Evolutionary conservation across 768 basidiomycete genomes (phyloP).

Genomic region (Scleroderma citrinum): DNA sequence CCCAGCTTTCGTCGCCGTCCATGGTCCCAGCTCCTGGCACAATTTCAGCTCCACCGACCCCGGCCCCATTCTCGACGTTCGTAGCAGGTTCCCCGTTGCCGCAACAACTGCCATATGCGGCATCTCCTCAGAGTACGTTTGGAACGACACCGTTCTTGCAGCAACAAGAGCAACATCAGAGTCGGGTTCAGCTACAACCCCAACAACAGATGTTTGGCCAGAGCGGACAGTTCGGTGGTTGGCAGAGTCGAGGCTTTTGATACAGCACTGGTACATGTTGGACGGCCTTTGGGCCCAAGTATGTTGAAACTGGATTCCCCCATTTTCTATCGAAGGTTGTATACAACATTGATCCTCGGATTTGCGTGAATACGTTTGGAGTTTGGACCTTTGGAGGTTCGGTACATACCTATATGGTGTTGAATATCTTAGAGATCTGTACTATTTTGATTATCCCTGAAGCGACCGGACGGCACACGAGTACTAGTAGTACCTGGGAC

Average conservation of each 20-base stretch:
- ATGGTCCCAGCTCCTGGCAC: constrained; percentile 19
- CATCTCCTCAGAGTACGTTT: constrained; percentile 26
- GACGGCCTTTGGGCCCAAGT: too few species aligned
- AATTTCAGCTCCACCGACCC: constrained; percentile 17
- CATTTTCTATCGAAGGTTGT: background rate
- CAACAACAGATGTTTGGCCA: background rate
- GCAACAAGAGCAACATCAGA: constrained; percentile 15
- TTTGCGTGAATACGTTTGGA: too few species aligned
- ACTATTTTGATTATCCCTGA: too few species aligned
- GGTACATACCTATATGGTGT: too few species aligned
- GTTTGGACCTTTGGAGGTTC: too few species aligned
- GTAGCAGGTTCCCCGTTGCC: constrained; percentile 8
- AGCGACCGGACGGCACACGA: too few species aligned
- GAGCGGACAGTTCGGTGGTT: background rate
- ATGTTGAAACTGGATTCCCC: background rate
- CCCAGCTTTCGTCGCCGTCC: constrained; percentile 4
- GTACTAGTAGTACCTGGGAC: too few species aligned
- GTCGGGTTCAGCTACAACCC: background rate
- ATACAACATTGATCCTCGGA: too few species aligned
- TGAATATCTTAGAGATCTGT: too few species aligned
- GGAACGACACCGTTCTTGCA: constrained; percentile 9
- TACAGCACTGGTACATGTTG: too few species aligned
- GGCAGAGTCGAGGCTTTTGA: background rate
- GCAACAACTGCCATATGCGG: constrained; percentile 15
- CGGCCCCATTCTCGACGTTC: constrained; percentile 13